Conservation (phyloP, 1,284 basidiomycete species). For the Heterobasidion occidentale region DNA sequence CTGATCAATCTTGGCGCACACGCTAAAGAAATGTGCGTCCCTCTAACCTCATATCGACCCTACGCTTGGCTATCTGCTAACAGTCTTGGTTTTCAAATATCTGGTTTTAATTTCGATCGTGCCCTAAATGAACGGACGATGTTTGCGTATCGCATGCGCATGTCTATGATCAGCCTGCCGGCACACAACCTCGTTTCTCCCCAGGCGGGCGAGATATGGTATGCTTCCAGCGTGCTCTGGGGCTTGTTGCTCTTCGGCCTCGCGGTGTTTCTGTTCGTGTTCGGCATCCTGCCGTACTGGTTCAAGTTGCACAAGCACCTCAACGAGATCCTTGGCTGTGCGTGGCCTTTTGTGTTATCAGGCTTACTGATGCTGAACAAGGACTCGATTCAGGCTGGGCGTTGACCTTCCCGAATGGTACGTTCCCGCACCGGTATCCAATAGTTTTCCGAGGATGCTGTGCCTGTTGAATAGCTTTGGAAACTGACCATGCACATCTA, state of each 20-base stretch:
- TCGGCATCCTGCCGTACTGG: constrained; percentile 38
- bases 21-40: constrained; percentile 30
- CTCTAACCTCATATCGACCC: neutral
- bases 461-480: neutral
- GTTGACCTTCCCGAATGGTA: constrained; percentile 40
- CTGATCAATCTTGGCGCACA: constrained; percentile 36
- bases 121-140: neutral
- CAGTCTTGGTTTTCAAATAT: too few relatives aligned
- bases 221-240: constrained; percentile 30
- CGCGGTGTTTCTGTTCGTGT: constrained; percentile 39
- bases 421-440: constrained; percentile 3
- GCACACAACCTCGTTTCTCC: constrained; percentile 30
- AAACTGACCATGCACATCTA: neutral
- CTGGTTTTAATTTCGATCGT: too few relatives aligned
- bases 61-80: too few relatives aligned
- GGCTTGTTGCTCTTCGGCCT: constrained; percentile 37
- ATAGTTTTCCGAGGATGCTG: neutral
- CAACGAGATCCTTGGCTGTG: constrained; percentile 40
- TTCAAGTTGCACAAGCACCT: constrained; percentile 42
- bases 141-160: constrained; percentile 1
- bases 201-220: constrained; percentile 40
- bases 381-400: constrained; percentile 28
- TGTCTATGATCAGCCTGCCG: constrained; percentile 22
- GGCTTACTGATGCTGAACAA: neutral
- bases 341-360: constrained; percentile 12